These are phyloP conservation scores for Auricularia heimuer DNA, from an alignment of 768 basidiomycete genomes.

Conservation along the genomic window DNA sequence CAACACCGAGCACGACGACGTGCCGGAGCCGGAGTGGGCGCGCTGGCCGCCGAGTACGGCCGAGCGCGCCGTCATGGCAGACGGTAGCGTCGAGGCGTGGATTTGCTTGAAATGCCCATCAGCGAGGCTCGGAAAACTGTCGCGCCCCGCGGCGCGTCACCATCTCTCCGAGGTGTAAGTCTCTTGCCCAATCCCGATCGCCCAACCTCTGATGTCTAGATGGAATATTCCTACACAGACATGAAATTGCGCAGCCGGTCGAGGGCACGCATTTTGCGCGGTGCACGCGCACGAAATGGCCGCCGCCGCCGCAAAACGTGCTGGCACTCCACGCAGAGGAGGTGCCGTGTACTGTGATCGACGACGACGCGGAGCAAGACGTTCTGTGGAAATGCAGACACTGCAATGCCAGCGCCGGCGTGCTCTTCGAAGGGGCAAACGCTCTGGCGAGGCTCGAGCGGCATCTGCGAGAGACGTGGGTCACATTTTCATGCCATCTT, in stretches of 20 bases:
- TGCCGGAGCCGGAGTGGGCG: neutral
- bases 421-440: neutral
- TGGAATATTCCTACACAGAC: neutral
- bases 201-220: neutral
- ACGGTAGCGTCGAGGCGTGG: neutral
- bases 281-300: neutral
- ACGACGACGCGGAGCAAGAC: neutral
- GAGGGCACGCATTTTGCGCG: neutral
- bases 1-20: neutral
- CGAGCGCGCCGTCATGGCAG: neutral
- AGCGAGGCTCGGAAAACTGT: neutral
- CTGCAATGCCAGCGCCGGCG: neutral
- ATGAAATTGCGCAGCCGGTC: neutral
- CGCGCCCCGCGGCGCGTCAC: neutral
- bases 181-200: neutral
- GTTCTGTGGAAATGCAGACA: neutral
- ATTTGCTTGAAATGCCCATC: neutral
- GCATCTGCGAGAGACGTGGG: neutral
- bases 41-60: neutral
- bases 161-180: neutral
- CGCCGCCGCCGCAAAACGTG: neutral
- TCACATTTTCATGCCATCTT: neutral
- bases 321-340: neutral
- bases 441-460: neutral
- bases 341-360: neutral